Base-by-base conservation (phyloP, 140 eudicot genomes). In the Oenanthe javanica region DNA sequence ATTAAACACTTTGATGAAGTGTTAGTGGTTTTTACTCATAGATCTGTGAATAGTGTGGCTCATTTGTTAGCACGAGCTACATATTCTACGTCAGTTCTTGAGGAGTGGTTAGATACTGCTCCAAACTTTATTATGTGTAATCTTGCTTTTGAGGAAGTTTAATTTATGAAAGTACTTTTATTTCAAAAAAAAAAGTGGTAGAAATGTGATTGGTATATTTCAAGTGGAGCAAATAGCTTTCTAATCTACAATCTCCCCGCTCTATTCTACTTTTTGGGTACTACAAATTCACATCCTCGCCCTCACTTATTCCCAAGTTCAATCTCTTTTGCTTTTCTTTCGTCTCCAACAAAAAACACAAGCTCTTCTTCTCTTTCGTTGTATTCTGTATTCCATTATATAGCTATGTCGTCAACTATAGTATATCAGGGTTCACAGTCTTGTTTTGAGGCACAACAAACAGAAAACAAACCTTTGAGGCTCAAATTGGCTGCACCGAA, bases 401-500 rank as follows among this genome's bases (percentile, higher is more conserved):
- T n/a, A 75, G 77, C 61, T 84, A 89, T 87, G 96, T 23, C 43
- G 9, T 85, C 97, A 42, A 92, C 89, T 36, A 67, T 87, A 54
- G 78, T 89, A 31, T 86, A 74, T 59, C 89, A 61, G 78, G 83
- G 81, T 51, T 84, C 77, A 21, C 83, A 86, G 64, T 83, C 91
- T 23, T 86, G 82, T 79, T 57, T 84, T 49, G 91, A 90, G 13
- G 25, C 89, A n/a, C 87, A 86, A 50, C 80, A 76, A 16, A 14
- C 66, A 6, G 89, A 85, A 70, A 82, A 90, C 63, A 85, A 92
- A 55, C 89, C 86, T 38, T 75, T 91, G 73, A 84, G 83, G 83
- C 94, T 91, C 81, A 89, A 84, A 85, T 83, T 91, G 16, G 84
- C 84, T 19, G 49, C 87, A 73, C 87, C 91, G n/a, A 79, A 84